Percentiles rank a stretch among this genome's conserved stretches.
phyloP scores from a whole-genome alignment of 257 asterid species.

The Salvia rosmarinus region DNA sequence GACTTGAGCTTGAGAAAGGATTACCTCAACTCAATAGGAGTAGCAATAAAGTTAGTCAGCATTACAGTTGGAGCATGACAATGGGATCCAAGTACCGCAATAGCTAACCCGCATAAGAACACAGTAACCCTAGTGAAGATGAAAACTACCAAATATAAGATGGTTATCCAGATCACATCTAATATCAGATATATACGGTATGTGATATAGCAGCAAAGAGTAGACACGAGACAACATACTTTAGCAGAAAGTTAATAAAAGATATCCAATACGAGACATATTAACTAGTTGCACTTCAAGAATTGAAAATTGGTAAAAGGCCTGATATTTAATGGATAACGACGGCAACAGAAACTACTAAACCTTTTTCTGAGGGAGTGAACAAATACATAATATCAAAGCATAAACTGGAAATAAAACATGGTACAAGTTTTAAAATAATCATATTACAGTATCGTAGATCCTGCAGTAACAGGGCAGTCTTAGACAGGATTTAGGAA shows the following conservation, averaged over 20 bases:
- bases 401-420: neutral
- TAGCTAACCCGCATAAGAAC: slow-evolving; percentile 79
- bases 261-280: slow-evolving; percentile 18
- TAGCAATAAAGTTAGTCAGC: slow-evolving; percentile 82
- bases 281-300: neutral
- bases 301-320: slow-evolving; percentile 3
- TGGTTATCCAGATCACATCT: slow-evolving; percentile 19
- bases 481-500: slow-evolving; percentile 8
- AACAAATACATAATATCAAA: neutral
- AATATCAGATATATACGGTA: neutral
- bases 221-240: neutral
- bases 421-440: neutral
- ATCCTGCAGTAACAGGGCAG: neutral
- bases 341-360: neutral
- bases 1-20: slow-evolving; percentile 20
- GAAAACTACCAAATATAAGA: slow-evolving; percentile 34
- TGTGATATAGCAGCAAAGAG: neutral
- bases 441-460: neutral
- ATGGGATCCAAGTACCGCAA: slow-evolving; percentile 68
- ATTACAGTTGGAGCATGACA: slow-evolving; percentile 94
- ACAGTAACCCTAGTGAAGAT: slow-evolving; percentile 68
- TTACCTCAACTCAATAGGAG: slow-evolving; percentile 89
- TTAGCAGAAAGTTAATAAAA: neutral
- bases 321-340: slow-evolving; percentile 9
- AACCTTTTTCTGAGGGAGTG: slow-evolving; percentile 1